Conservation (phyloP, 1,284 basidiomycete genomes). For the Leccinum olivaceoglutinosum region DNA sequence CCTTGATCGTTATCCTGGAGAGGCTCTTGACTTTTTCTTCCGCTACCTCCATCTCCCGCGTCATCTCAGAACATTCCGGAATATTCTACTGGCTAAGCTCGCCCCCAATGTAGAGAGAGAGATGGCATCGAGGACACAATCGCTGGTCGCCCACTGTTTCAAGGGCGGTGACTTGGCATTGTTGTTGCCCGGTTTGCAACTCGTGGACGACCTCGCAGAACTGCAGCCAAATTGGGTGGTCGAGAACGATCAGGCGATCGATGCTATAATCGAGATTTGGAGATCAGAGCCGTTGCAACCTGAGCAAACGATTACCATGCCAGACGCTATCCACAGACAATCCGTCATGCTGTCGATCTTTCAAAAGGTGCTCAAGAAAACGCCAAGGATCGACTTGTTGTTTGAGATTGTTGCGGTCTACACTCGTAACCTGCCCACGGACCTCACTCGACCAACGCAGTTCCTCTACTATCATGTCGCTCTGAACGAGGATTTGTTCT, state of each 20-base stretch:
- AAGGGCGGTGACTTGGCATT: slow-evolving; percentile 49
- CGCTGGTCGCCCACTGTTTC: slow-evolving; percentile 59
- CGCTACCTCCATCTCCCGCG: slow-evolving; percentile 70
- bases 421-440: slow-evolving; percentile 78
- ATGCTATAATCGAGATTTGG: slow-evolving; percentile 73
- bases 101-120: slow-evolving; percentile 77
- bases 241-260: slow-evolving; percentile 60
- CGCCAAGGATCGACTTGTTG: slow-evolving; percentile 78
- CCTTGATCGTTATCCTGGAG: slow-evolving; percentile 84
- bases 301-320: slow-evolving; percentile 42
- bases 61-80: slow-evolving; percentile 76
- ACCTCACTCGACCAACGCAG: slow-evolving; percentile 76
- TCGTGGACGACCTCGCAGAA: slow-evolving; percentile 75
- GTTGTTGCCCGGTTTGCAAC: slow-evolving; percentile 64
- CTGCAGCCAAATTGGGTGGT: slow-evolving; percentile 71
- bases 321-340: slow-evolving; percentile 60
- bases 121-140: slow-evolving; percentile 58
- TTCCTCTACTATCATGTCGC: slow-evolving; percentile 90
- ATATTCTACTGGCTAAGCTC: slow-evolving; percentile 72
- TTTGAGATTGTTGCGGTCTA: slow-evolving; percentile 87
- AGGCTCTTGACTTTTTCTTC: slow-evolving; percentile 85
- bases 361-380: slow-evolving; percentile 62
- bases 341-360: slow-evolving; percentile 74
- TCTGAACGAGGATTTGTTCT: slow-evolving; percentile 53
- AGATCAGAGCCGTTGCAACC: slow-evolving; percentile 46